Percentiles rank a stretch among this genome's conserved stretches.
Conservation (phyloP, 495 filamentous ascomycete genomes). For the Pseudotulostoma volvatum region DNA sequence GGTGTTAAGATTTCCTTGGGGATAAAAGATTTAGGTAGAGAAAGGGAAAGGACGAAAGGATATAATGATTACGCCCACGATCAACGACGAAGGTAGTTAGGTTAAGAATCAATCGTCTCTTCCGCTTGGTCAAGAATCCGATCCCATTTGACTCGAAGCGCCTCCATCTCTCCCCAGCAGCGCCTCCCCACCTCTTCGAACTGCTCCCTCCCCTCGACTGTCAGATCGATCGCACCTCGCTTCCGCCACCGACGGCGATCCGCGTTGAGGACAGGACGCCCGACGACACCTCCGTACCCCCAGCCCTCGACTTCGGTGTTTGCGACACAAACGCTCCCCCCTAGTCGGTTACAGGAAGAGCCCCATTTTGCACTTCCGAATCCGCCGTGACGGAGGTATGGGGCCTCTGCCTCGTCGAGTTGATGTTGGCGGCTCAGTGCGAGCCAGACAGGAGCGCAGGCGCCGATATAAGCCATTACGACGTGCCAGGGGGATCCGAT, state of each 20-base stretch:
- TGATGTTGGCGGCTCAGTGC: constrained; percentile 49
- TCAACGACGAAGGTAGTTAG: too few relatives aligned
- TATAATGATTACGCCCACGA: too few relatives aligned
- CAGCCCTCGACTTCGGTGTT: constrained; percentile 72
- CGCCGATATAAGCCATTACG: constrained; percentile 57
- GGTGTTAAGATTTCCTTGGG: too few relatives aligned
- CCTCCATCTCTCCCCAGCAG: constrained; percentile 77
- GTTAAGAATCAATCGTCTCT: too few relatives aligned
- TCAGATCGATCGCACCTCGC: constrained; percentile 40
- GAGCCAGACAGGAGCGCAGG: constrained; percentile 60
- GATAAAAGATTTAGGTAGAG: too few relatives aligned
- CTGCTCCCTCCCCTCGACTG: constrained; percentile 42
- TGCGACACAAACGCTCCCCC: constrained; percentile 37
- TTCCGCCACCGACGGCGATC: constrained; percentile 37
- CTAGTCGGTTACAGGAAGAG: constrained; percentile 40
- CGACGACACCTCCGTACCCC: constrained; percentile 61
- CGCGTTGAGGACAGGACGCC: constrained; percentile 27
- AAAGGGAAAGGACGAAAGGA: too few relatives aligned
- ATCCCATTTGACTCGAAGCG: constrained; percentile 66
- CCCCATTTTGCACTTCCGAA: constrained; percentile 69
- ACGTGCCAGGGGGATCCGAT: constrained; percentile 81
- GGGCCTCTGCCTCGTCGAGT: constrained; percentile 44
- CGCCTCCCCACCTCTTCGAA: constrained; percentile 61
- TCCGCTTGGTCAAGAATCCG: constrained; percentile 31
- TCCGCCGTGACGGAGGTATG: constrained; percentile 24